These are phyloP conservation scores for Dipodascus albidus DNA, from an alignment of 805 yeast genomes.

Conservation along the genomic window DNA sequence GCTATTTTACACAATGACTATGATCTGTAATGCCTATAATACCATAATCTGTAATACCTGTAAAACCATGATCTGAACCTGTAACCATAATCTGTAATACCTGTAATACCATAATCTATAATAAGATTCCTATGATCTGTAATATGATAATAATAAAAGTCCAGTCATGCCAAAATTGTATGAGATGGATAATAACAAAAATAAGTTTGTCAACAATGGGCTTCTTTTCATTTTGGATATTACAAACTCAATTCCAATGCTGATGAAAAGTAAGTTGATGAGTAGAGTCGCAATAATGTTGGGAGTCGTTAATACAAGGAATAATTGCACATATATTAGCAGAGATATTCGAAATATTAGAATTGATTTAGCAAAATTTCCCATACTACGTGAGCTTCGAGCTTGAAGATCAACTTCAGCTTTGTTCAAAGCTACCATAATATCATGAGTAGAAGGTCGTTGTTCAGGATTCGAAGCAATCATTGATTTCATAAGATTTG, in stretches of 20 bases:
- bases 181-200: not conserved
- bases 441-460: constrained; percentile 35
- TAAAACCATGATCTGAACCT: too few species aligned
- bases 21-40: too few species aligned
- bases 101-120: too few species aligned
- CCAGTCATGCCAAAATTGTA: not conserved
- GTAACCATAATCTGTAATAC: too few species aligned
- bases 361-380: not conserved
- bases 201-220: not conserved
- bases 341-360: not conserved
- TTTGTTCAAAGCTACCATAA: constrained; percentile 22
- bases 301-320: not conserved
- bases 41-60: too few species aligned
- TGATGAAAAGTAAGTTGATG: not conserved
- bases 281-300: not conserved
- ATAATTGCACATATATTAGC: not conserved
- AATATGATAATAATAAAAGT: not conserved
- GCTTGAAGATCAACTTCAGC: constrained; percentile 8
- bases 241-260: not conserved
- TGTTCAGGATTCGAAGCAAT: constrained; percentile 26
- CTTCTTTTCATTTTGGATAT: not conserved
- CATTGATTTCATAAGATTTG: constrained; percentile 30
- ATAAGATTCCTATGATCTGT: too few species aligned
- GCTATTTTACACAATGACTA: too few species aligned
- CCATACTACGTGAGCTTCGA: not conserved